These are phyloP conservation scores for Sutorius australiensis DNA, from an alignment of 768 basidiomycete genomes.

Conservation along the genomic window DNA sequence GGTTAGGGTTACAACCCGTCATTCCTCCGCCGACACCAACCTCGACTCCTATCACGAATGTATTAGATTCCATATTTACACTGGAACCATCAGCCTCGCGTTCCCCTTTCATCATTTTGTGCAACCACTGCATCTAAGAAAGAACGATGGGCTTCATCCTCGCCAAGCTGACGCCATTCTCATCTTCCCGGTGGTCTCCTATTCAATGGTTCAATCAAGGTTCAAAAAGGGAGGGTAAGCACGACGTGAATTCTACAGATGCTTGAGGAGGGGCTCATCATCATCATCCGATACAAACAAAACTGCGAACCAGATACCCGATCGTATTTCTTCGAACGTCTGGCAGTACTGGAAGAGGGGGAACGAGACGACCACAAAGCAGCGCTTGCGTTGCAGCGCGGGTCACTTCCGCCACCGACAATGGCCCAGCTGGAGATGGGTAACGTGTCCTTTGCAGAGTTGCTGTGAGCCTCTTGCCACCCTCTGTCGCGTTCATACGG, in stretches of 20 bases:
- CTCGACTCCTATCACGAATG: background rate
- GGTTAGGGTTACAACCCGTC: background rate
- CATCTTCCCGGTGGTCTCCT: background rate
- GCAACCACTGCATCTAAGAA: too few relatives aligned
- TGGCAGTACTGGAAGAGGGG: slow-evolving; percentile 13
- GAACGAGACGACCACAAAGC: slow-evolving; percentile 16
- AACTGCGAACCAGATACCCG: slow-evolving; percentile 7
- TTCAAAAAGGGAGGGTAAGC: slow-evolving; percentile 4
- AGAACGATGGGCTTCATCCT: slow-evolving; percentile 8
- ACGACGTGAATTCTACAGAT: background rate
- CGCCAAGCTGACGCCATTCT: background rate
- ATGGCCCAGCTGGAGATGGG: slow-evolving; percentile 20
- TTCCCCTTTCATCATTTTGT: background rate
- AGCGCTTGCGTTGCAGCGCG: slow-evolving; percentile 34
- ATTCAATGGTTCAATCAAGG: background rate
- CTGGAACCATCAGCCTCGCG: background rate
- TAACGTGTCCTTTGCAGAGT: slow-evolving; percentile 7
- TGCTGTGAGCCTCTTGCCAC: slow-evolving; percentile 5
- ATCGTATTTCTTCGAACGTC: background rate
- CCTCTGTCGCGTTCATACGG: too few relatives aligned
- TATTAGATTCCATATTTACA: background rate
- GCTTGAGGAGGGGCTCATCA: background rate
- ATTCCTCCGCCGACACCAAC: background rate
- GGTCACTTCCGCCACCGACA: slow-evolving; percentile 22
- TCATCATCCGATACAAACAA: background rate